A percentile compares a stretch with the other conserved stretches of the same genome.
Evolutionary conservation across 768 basidiomycete species (phyloP).

Genomic region (Galerina marginata): DNA sequence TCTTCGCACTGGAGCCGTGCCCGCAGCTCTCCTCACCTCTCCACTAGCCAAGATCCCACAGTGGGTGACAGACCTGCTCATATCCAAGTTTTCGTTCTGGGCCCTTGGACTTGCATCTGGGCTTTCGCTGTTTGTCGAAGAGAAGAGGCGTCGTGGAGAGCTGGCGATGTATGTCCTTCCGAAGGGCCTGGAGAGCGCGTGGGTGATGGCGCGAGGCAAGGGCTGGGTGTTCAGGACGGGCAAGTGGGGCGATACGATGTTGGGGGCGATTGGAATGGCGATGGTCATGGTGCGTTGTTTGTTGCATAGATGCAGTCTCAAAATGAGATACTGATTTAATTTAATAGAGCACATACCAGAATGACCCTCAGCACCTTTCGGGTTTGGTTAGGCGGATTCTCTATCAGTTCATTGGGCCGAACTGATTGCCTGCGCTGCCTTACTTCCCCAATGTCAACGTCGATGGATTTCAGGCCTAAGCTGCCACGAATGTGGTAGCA

Average conservation of each 20-base stretch:
- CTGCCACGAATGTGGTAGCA: too few relatives aligned
- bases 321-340: constrained; percentile 2
- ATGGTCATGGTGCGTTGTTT: constrained; percentile 81
- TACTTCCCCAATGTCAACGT: too few relatives aligned
- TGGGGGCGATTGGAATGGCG: constrained; percentile 57
- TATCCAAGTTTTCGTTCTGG: constrained; percentile 76
- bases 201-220: constrained; percentile 78
- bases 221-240: constrained; percentile 78
- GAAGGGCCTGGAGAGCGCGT: constrained; percentile 89
- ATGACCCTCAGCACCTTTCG: constrained; percentile 81
- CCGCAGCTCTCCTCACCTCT: constrained; percentile 26
- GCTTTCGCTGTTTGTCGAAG: constrained; percentile 84
- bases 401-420: constrained; percentile 91
- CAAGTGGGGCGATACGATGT: constrained; percentile 68
- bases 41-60: constrained; percentile 48
- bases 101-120: constrained; percentile 76
- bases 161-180: constrained; percentile 93
- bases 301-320: not conserved
- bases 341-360: constrained; percentile 77
- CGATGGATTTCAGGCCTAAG: too few relatives aligned
- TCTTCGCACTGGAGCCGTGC: constrained; percentile 26
- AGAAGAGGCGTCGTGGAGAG: constrained; percentile 85
- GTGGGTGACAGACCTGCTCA: constrained; percentile 57
- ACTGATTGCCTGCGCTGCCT: constrained; percentile 41
- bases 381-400: constrained; percentile 80